These are phyloP conservation scores for Coemansia biformis DNA, from an alignment of 192 early-diverging fungal genomes.

Conservation along the genomic window DNA sequence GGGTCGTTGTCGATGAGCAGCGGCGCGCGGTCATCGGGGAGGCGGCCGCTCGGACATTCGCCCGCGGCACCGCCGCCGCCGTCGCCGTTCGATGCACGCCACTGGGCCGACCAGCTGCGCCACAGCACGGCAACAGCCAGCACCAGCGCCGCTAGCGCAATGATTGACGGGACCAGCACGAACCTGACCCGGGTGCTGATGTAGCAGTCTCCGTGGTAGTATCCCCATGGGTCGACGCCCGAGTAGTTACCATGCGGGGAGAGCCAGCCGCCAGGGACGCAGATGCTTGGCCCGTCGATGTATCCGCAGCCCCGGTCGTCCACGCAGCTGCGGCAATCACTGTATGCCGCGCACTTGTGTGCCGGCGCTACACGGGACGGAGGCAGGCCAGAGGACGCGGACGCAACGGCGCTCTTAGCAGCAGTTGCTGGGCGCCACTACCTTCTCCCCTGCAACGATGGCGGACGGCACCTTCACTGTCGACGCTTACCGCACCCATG, in stretches of 20 bases:
- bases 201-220: conserved; percentile 45
- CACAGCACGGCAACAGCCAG: conserved; percentile 26
- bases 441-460: too few relatives aligned
- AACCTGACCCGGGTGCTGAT: conserved; percentile 34
- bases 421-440: too few relatives aligned
- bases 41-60: conserved; percentile 12
- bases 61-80: conserved; percentile 7
- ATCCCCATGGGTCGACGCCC: conserved; percentile 26
- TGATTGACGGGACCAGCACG: conserved; percentile 29
- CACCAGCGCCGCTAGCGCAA: conserved; percentile 18
- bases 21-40: conserved; percentile 25
- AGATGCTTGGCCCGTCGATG: conserved; percentile 22
- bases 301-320: conserved; percentile 27
- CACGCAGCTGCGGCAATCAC: conserved; percentile 27
- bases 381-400: too few relatives aligned
- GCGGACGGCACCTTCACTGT: too few relatives aligned
- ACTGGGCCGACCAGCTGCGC: conserved; percentile 17
- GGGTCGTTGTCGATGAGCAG: conserved; percentile 50
- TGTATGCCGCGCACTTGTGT: conserved; percentile 13
- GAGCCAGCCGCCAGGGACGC: conserved; percentile 45
- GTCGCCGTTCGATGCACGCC: neutral
- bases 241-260: conserved; percentile 24
- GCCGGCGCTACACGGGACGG: neutral
- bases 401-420: too few relatives aligned
- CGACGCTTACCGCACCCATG: too few relatives aligned